Evolutionary conservation across 257 asterid species (phyloP), one percentile per base, ranked within the genome.

Genomic region (Nemophila menziesii): DNA sequence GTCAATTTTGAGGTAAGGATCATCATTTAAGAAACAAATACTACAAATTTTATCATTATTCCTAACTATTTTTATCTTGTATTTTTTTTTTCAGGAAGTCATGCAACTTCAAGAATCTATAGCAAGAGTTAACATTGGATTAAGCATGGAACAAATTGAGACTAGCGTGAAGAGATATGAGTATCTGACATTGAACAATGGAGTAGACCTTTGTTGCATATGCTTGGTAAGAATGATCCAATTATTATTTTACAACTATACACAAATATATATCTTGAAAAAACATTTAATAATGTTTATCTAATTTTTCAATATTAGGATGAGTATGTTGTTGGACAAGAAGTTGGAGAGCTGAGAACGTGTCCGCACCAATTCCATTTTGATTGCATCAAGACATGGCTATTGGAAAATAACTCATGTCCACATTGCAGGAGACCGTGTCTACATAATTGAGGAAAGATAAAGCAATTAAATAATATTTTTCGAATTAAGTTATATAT

Each of bases 311-410:
- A 16, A 1, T 33, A 14, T 13, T 5, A 55, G 61, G 61, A 18
- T 55, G 61, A 39, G 4, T 55, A 16, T 16, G 0, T 8, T 22
- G 18, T 24, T 8, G 55, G 48, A 5, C 36, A 56, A 13, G 43
- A n/a, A 19, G 38, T 55, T 0, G 54, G 55, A 13, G 22, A 20
- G 14, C 41, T 56, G 11, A 39, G 11, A n/a, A n/a, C n/a, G 4
- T 46, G 62, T 24, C 4, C 3, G 8, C 55, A 56, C 8, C 11
- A 46, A 6, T 46, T 39, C 17, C 62, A 56, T 16, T 21, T 17
- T 29, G 49, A 47, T 3, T 56, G 62, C 62, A 56, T 56, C 41
- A 38, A 56, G 3, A 16, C 39, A 37, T 56, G 62, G 62, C 55
- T 47, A 2, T n/a, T 13, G 62, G 15, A 26, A 20, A 56, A 56